A percentile compares a stretch with the other conserved stretches of the same genome.
Conservation (phyloP, 192 early-diverging fungal genomes). For the Spizellomyces sp. region DNA sequence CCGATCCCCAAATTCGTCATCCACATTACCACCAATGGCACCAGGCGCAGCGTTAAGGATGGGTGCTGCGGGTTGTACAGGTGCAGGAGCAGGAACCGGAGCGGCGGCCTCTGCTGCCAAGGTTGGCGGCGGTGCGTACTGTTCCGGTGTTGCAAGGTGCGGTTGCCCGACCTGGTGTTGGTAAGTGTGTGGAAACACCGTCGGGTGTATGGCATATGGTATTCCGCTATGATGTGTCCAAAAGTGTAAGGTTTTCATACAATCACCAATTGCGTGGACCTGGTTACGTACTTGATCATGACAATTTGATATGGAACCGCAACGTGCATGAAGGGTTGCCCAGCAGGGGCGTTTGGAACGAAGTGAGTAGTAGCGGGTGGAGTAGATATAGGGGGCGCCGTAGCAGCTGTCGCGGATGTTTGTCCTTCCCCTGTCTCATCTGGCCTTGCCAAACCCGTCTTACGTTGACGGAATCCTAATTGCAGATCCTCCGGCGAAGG, state of each 20-base stretch:
- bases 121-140: neutral
- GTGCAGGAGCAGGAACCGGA: neutral
- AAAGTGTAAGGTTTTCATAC: neutral
- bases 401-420: neutral
- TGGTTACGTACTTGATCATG: slow-evolving; percentile 33
- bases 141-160: neutral
- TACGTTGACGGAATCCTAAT: neutral
- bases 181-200: neutral
- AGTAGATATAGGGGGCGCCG: neutral
- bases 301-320: slow-evolving; percentile 32
- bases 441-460: neutral
- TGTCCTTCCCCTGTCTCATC: neutral
- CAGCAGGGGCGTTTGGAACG: neutral
- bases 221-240: slow-evolving; percentile 26
- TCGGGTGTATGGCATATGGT: slow-evolving; percentile 33
- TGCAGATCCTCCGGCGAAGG: neutral
- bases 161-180: neutral
- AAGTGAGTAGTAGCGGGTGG: neutral
- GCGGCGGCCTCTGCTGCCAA: neutral
- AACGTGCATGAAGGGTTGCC: slow-evolving; percentile 2
- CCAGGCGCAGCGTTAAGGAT: neutral
- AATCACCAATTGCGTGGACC: neutral
- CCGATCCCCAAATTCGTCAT: slow-evolving; percentile 38
- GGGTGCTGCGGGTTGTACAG: slow-evolving; percentile 10
- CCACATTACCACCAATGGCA: slow-evolving; percentile 7